Percentiles rank a stretch among this genome's conserved stretches.
phyloP scores from a whole-genome alignment of 2,329 filamentous ascomycete genomes.

The Ophiostoma piceae region DNA sequence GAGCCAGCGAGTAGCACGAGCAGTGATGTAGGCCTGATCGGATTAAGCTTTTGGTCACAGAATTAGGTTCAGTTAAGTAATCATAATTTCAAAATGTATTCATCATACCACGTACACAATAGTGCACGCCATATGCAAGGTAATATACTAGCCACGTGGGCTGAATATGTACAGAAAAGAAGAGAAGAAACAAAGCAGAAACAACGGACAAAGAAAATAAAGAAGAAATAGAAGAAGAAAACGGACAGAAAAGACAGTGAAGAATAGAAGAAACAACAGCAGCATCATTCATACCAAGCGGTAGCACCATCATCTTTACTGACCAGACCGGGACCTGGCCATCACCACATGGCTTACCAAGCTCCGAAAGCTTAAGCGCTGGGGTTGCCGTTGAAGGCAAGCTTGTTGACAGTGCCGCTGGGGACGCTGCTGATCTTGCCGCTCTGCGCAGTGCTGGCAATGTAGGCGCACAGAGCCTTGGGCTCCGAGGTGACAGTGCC shows the following conservation, averaged over 20 bases:
- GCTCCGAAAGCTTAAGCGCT: conserved; percentile 5
- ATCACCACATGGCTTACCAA: not conserved
- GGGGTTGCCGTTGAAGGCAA: conserved; percentile 52
- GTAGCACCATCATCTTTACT: not conserved
- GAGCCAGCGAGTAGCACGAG: not conserved
- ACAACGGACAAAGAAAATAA: not conserved
- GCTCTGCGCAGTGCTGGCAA: conserved; percentile 41
- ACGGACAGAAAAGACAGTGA: not conserved
- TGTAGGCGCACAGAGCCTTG: conserved; percentile 43
- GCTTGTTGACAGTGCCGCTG: conserved; percentile 45
- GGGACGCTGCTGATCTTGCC: conserved; percentile 34
- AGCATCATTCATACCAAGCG: not conserved
- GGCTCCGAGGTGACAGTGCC: conserved; percentile 34
- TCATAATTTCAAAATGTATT: not conserved
- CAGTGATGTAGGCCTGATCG: too few relatives aligned
- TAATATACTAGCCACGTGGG: conserved; percentile 4
- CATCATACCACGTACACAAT: not conserved
- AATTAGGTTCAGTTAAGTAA: not conserved
- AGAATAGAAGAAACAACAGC: conserved; percentile 1
- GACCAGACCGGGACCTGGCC: not conserved
- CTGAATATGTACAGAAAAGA: conserved; percentile 9
- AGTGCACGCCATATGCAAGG: not conserved
- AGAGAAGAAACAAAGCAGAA: not conserved
- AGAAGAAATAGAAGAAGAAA: not conserved
- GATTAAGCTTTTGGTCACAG: too few relatives aligned